These are phyloP conservation scores for Ceratobasidium sp. DNA, from an alignment of 1,284 basidiomycete species.

Conservation along the genomic window DNA sequence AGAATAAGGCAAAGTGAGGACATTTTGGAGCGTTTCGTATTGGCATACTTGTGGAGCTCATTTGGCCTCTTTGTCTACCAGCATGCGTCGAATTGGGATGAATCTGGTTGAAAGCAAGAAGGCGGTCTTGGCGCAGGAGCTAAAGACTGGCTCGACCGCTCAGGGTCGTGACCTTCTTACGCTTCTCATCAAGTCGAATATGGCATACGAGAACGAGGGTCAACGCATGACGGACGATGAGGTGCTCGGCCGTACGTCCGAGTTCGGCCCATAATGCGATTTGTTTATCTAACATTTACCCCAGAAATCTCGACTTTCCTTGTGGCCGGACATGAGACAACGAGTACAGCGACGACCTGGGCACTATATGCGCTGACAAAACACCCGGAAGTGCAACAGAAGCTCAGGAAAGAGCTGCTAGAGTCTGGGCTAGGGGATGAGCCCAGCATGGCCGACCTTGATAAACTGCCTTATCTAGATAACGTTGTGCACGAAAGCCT, in stretches of 20 bases:
- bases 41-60: background rate
- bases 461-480: constrained; percentile 43
- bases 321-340: constrained; percentile 52
- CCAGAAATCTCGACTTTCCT: constrained; percentile 43
- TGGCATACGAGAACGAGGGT: constrained; percentile 51
- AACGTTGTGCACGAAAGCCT: constrained; percentile 42
- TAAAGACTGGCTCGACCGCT: constrained; percentile 11
- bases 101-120: constrained; percentile 56
- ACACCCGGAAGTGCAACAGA: constrained; percentile 56
- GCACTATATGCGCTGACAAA: constrained; percentile 57
- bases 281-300: background rate
- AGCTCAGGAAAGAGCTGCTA: constrained; percentile 57
- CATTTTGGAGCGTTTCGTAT: background rate
- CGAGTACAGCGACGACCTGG: constrained; percentile 60
- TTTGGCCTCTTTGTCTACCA: background rate
- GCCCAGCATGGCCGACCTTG: constrained; percentile 40
- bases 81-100: constrained; percentile 48
- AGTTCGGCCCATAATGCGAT: background rate
- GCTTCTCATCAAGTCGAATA: constrained; percentile 54
- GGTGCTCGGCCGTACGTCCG: constrained; percentile 57
- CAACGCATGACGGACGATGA: constrained; percentile 60
- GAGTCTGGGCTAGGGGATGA: constrained; percentile 46
- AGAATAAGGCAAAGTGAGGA: constrained; percentile 3
- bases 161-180: constrained; percentile 48
- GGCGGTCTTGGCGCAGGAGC: constrained; percentile 45